Evolutionary conservation across 768 basidiomycete species (phyloP).

Genomic region (Russula sp.): DNA sequence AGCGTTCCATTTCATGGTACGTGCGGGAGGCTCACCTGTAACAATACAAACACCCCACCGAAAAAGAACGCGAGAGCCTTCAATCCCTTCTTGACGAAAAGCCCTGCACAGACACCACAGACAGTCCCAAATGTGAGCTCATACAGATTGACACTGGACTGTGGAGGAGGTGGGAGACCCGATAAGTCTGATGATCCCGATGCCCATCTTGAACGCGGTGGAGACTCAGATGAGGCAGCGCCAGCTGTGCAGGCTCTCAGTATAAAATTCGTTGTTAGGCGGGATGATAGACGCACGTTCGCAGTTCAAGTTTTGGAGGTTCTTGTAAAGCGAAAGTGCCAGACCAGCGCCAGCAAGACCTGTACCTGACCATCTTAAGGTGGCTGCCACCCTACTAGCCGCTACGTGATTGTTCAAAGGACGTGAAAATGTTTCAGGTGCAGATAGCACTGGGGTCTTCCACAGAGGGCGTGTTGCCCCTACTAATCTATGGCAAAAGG

Average conservation of each 20-base stretch:
- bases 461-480: not conserved
- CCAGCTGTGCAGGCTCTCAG: not conserved
- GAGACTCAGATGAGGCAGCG: not conserved
- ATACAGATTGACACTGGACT: constrained; percentile 70
- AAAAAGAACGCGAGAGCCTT: constrained; percentile 75
- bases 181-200: not conserved
- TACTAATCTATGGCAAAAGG: not conserved
- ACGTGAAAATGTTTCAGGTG: not conserved
- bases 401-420: not conserved
- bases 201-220: not conserved
- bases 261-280: not conserved
- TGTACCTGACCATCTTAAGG: not conserved
- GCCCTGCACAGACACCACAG: constrained; percentile 81
- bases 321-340: constrained; percentile 8
- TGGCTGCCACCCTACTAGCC: not conserved
- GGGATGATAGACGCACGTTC: constrained; percentile 6
- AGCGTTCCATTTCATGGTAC: not conserved
- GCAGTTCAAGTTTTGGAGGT: constrained; percentile 13
- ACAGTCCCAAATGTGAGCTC: constrained; percentile 88
- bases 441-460: not conserved
- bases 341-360: constrained; percentile 12
- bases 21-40: constrained; percentile 57
- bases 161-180: constrained; percentile 48
- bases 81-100: constrained; percentile 95
- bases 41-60: constrained; percentile 86